Conservation (phyloP, 371 early-diverging fungal species). For the Furculomyces boomerangus region DNA sequence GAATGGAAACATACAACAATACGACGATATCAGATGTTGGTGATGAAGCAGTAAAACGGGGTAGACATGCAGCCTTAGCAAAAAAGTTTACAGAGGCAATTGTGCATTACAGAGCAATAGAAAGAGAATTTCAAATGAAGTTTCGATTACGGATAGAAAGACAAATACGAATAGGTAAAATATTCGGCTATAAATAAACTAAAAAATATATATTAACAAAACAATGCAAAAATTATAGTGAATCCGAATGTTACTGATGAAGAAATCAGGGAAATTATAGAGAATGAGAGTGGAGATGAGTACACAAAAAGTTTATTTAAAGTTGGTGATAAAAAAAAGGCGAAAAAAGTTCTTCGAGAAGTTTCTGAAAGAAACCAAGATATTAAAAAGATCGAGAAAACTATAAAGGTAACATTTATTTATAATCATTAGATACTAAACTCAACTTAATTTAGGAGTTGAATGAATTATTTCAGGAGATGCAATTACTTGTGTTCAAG, state of each 20-base stretch:
- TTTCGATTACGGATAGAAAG: slow-evolving; percentile 18
- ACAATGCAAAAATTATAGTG: too few species aligned
- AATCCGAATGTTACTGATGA: slow-evolving; percentile 33
- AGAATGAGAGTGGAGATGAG: too few species aligned
- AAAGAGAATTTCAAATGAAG: slow-evolving; percentile 19
- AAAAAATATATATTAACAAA: too few species aligned
- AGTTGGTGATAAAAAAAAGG: neutral
- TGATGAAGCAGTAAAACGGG: slow-evolving; percentile 17
- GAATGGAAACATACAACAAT: neutral
- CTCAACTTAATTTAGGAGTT: neutral
- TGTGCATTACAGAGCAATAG: slow-evolving; percentile 18
- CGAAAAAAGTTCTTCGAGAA: neutral
- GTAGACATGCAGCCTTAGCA: slow-evolving; percentile 15
- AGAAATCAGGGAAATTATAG: slow-evolving; percentile 33
- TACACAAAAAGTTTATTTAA: too few species aligned
- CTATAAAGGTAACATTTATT: neutral
- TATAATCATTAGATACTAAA: neutral
- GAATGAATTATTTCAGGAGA: neutral
- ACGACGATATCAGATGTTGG: neutral
- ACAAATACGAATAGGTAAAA: slow-evolving; percentile 22
- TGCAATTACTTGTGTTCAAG: neutral
- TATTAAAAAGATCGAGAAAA: slow-evolving; percentile 1
- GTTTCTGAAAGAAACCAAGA: neutral
- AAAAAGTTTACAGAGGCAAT: slow-evolving; percentile 15
- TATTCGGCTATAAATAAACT: too few species aligned